Evolutionary conservation across 805 yeast genomes (phyloP).

Genomic region (Lipomyces anomalus): DNA sequence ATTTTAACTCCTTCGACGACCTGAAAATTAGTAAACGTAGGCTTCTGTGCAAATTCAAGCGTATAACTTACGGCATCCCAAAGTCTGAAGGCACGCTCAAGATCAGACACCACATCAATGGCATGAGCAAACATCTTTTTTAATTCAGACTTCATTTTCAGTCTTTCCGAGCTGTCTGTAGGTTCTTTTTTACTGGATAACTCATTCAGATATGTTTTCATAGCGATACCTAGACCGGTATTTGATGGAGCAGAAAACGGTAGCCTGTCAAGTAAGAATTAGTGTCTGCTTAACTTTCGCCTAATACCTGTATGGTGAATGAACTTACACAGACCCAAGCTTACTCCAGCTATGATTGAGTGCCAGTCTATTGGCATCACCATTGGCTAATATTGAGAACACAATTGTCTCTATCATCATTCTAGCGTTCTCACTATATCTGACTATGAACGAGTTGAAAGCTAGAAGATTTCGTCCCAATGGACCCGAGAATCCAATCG

Average conservation of each 20-base stretch:
- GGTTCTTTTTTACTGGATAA: conserved; percentile 17
- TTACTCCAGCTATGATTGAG: conserved; percentile 54
- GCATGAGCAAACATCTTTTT: conserved; percentile 28
- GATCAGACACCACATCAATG: conserved; percentile 25
- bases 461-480: conserved; percentile 60
- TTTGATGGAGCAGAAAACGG: conserved; percentile 63
- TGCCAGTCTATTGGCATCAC: conserved; percentile 52
- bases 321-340: too few relatives aligned
- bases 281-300: too few relatives aligned
- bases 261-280: conserved; percentile 45
- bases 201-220: conserved; percentile 49
- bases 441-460: conserved; percentile 59
- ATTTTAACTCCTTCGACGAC: conserved; percentile 22
- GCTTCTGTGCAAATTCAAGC: too few relatives aligned
- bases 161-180: conserved; percentile 11
- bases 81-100: conserved; percentile 27
- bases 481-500: conserved; percentile 60
- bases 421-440: conserved; percentile 45
- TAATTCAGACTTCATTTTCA: conserved; percentile 16
- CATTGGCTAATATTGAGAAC: conserved; percentile 49
- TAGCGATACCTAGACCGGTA: conserved; percentile 57
- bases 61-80: conserved; percentile 28
- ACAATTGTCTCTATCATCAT: conserved; percentile 50
- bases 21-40: not conserved
- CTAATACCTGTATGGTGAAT: too few relatives aligned